Evolutionary conservation across 108 stramenopile genomes (phyloP).

Genomic region (Cyclotella atomus): DNA sequence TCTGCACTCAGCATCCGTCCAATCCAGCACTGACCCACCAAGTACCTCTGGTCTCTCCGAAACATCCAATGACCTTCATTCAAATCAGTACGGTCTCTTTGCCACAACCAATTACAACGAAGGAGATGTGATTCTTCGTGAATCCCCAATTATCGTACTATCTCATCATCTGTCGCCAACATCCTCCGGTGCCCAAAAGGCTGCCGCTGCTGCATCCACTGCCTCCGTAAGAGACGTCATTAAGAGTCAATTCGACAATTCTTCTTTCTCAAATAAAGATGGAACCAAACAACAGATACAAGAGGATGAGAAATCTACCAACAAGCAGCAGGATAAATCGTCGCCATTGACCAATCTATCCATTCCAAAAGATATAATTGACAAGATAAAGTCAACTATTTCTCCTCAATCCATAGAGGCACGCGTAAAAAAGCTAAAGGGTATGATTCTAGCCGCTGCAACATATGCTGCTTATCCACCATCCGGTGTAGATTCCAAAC

Average conservation of each 20-base stretch:
- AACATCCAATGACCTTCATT: not conserved
- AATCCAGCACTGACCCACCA: not conserved
- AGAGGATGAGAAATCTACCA: not conserved
- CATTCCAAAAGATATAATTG: slow-evolving; percentile 18
- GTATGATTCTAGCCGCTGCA: slow-evolving; percentile 71
- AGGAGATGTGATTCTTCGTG: slow-evolving; percentile 74
- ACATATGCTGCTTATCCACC: slow-evolving; percentile 37
- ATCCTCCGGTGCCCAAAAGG: not conserved
- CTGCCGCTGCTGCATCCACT: not conserved
- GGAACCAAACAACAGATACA: not conserved
- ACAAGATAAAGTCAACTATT: slow-evolving; percentile 14
- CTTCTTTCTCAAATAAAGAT: slow-evolving; percentile 11
- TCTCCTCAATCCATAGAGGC: slow-evolving; percentile 17
- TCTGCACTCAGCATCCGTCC: slow-evolving; percentile 10
- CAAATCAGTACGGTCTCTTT: slow-evolving; percentile 61
- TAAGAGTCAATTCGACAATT: slow-evolving; percentile 18
- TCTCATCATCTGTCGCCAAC: slow-evolving; percentile 26
- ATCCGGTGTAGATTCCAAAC: slow-evolving; percentile 7
- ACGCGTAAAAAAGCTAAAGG: slow-evolving; percentile 54
- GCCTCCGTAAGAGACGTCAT: not conserved
- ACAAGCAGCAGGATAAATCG: slow-evolving; percentile 11
- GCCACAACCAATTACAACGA: slow-evolving; percentile 59
- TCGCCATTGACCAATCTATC: slow-evolving; percentile 10
- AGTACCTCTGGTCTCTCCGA: not conserved
- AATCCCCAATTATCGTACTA: slow-evolving; percentile 59